A percentile compares a stretch with the other conserved stretches of the same genome.
Evolutionary conservation across 2,329 filamentous ascomycete species (phyloP).

Genomic region (Fusarium cicatricum): DNA sequence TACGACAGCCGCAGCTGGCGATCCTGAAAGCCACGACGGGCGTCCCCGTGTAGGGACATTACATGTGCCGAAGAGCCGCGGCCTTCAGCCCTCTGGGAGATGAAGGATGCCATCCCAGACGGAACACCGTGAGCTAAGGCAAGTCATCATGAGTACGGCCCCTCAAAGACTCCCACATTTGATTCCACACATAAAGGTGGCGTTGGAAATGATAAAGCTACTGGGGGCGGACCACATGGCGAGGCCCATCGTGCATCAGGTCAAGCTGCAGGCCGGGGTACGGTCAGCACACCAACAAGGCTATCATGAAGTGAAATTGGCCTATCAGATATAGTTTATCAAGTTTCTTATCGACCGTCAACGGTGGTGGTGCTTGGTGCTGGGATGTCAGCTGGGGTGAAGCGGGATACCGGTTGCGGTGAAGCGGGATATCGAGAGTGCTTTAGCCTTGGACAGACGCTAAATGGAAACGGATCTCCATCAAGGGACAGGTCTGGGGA

Average conservation of each 20-base stretch:
- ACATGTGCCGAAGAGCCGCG: constrained; percentile 26
- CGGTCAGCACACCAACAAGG: constrained; percentile 20
- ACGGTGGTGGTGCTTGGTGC: constrained; percentile 2
- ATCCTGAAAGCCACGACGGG: constrained; percentile 16
- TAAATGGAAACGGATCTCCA: constrained; percentile 19
- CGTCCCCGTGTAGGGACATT: constrained; percentile 3
- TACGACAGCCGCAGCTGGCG: neutral
- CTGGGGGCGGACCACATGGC: constrained; percentile 23
- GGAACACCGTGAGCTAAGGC: constrained; percentile 1
- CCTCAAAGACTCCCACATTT: constrained; percentile 7
- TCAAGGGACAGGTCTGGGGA: neutral
- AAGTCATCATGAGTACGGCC: constrained; percentile 5
- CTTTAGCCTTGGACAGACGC: constrained; percentile 10
- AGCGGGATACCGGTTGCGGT: constrained; percentile 3
- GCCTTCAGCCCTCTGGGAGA: constrained; percentile 16
- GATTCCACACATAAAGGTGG: constrained; percentile 8
- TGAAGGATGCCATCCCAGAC: constrained; percentile 12
- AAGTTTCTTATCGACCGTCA: neutral
- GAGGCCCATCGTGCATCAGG: constrained; percentile 22
- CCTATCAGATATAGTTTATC: constrained; percentile 8
- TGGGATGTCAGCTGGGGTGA: constrained; percentile 2
- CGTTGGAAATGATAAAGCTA: constrained; percentile 6
- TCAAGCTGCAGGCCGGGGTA: constrained; percentile 27
- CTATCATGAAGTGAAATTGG: constrained; percentile 1
- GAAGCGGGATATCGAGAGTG: neutral